Evolutionary conservation across 441 rosid genomes (phyloP).

Genomic region (Gossypium davidsonii): DNA sequence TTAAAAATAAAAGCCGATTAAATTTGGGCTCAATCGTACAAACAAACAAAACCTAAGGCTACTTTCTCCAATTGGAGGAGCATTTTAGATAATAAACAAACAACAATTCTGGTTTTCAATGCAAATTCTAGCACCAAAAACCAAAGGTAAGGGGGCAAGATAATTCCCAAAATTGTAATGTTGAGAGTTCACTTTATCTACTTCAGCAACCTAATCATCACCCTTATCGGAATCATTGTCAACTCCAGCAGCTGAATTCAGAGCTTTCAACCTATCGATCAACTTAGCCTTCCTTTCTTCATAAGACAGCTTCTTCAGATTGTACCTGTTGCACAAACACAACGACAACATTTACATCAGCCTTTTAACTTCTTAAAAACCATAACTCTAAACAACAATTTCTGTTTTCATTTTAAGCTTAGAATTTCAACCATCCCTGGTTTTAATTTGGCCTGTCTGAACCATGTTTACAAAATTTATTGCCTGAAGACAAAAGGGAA

Average conservation of each 20-base stretch:
- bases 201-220: constrained; percentile 29
- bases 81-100: neutral
- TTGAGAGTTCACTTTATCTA: neutral
- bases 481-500: neutral
- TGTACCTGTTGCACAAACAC: constrained; percentile 30
- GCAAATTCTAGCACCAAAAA: neutral
- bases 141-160: neutral
- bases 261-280: constrained; percentile 45
- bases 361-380: too few relatives aligned
- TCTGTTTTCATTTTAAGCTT: neutral
- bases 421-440: neutral
- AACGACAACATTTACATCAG: neutral
- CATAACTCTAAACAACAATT: neutral
- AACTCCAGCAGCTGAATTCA: constrained; percentile 39
- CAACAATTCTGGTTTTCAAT: neutral
- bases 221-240: constrained; percentile 26
- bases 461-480: neutral
- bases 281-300: constrained; percentile 51
- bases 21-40: too few relatives aligned
- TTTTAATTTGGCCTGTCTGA: neutral
- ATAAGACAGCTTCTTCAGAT: constrained; percentile 44
- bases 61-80: neutral
- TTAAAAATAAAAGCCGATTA: too few relatives aligned
- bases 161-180: constrained; percentile 6
- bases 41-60: too few relatives aligned